Percentiles rank a stretch among this genome's conserved stretches.
Conservation (phyloP, 768 basidiomycete genomes). For the Russula dissimulans region DNA sequence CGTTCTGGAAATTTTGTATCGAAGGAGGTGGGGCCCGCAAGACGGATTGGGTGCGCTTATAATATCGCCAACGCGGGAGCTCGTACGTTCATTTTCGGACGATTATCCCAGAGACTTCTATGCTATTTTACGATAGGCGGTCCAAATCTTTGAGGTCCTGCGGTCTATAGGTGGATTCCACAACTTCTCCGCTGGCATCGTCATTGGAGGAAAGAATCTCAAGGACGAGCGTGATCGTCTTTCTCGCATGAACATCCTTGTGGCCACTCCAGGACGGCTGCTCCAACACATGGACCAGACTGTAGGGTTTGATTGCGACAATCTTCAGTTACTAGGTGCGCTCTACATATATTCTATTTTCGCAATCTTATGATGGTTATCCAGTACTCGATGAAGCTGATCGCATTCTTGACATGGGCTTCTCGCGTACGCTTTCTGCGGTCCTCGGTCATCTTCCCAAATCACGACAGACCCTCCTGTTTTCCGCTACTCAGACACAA, state of each 20-base stretch:
- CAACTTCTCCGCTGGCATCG: conserved; percentile 84
- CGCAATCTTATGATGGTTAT: background rate
- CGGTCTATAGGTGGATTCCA: conserved; percentile 90
- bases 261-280: conserved; percentile 91
- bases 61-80: conserved; percentile 88
- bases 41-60: conserved; percentile 82
- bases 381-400: conserved; percentile 95
- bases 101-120: conserved; percentile 1
- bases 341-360: conserved; percentile 8
- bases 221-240: conserved; percentile 88
- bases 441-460: conserved; percentile 87
- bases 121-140: conserved; percentile 46
- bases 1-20: conserved; percentile 52
- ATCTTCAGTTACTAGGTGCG: conserved; percentile 84
- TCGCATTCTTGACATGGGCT: conserved; percentile 94
- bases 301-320: conserved; percentile 84
- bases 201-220: conserved; percentile 93
- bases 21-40: conserved; percentile 60
- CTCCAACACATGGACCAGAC: conserved; percentile 99
- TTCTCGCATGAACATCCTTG: conserved; percentile 94
- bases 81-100: conserved; percentile 41
- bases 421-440: conserved; percentile 79
- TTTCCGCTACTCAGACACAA: conserved; percentile 93
- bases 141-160: conserved; percentile 96
- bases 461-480: conserved; percentile 88